Base-by-base conservation (phyloP, 2,329 filamentous ascomycete species). In the Teratosphaeria gauchensis region DNA sequence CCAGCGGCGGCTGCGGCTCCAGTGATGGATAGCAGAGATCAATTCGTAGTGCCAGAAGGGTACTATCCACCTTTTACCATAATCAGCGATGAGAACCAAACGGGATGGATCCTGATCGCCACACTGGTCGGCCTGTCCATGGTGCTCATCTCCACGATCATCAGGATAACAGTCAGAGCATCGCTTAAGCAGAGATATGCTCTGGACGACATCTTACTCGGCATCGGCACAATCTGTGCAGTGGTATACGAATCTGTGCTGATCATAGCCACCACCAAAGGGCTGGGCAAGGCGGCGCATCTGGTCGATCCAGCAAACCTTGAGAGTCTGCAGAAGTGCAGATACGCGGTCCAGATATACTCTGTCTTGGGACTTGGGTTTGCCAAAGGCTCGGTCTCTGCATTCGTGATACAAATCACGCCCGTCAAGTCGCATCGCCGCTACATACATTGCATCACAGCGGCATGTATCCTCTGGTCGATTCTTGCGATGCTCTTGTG, bases 361-460 rank as follows among this genome's bases (percentile, higher is more conserved):
- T 56, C 24, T 24, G 24, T 56, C 28, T 31, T 52, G 4, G 42
- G 32, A 21, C 28, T 78, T 21, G 77, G 74, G 60, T 67, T 77
- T 16, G 75, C 76, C 2, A 79, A 80, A 62, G 70, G 69, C 57
- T 74, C 74, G 7, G 71, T 78, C 35, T 69, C 74, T 5, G 70
- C 75, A n/a, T 73, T 80, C 8, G 74, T 77, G 56, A 67, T 76
- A 24, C 76, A 77, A 5, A 68, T 80, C 12, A 76, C 77, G 2
- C 76, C 76, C 5, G 71, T 75, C 32, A 73, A 72, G 54, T 63
- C 62, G 5, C 78, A 80, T 64, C 71, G 70, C 4, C 42, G 42
- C 42, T 48, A 48, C 42, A 48, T 48, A 48, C n/a, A 19, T n/a
- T 48, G 42, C 42, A 21, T 48, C 9, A 21, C 19, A 48, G 42